phyloP scores from a whole-genome alignment of 1,284 basidiomycete genomes.

The Gomphus sp. region DNA sequence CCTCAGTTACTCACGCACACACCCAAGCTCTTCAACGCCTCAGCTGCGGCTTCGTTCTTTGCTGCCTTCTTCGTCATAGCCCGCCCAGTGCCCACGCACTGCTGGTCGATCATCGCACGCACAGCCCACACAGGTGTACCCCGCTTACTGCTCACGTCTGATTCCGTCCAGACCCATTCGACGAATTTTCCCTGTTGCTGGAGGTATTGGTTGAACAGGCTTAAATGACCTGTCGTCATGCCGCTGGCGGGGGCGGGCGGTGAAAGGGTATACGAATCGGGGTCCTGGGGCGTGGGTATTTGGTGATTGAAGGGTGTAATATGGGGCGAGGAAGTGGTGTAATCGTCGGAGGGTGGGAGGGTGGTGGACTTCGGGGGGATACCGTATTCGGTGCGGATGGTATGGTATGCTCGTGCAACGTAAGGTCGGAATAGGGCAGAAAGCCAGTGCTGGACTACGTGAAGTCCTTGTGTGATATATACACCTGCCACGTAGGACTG shows the following conservation, averaged over 20 bases:
- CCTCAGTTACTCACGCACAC: slow-evolving; percentile 24
- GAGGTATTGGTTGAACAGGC: slow-evolving; percentile 66
- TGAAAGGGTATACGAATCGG: not conserved
- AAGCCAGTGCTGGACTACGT: slow-evolving; percentile 48
- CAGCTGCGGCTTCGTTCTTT: slow-evolving; percentile 60
- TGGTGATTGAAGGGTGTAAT: not conserved
- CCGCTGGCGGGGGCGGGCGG: not conserved
- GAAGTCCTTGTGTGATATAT: slow-evolving; percentile 56
- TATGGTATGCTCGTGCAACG: slow-evolving; percentile 45
- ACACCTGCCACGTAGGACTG: slow-evolving; percentile 70
- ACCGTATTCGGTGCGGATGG: slow-evolving; percentile 54
- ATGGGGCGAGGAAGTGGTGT: slow-evolving; percentile 12
- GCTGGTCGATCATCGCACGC: slow-evolving; percentile 48
- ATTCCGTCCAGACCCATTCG: slow-evolving; percentile 59
- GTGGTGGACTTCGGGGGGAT: slow-evolving; percentile 30
- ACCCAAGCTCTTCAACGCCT: slow-evolving; percentile 41
- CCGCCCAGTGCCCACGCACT: slow-evolving; percentile 46
- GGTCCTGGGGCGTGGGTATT: not conserved
- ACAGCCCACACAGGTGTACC: slow-evolving; percentile 67
- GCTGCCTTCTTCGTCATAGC: slow-evolving; percentile 70
- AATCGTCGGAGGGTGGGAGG: slow-evolving; percentile 9
- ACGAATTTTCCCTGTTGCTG: slow-evolving; percentile 46
- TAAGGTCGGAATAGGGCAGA: slow-evolving; percentile 53
- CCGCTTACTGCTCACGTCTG: slow-evolving; percentile 31
- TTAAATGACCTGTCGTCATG: slow-evolving; percentile 50